Base-by-base conservation (phyloP, 2,329 filamentous ascomycete species). In the Ophiostoma ips region DNA sequence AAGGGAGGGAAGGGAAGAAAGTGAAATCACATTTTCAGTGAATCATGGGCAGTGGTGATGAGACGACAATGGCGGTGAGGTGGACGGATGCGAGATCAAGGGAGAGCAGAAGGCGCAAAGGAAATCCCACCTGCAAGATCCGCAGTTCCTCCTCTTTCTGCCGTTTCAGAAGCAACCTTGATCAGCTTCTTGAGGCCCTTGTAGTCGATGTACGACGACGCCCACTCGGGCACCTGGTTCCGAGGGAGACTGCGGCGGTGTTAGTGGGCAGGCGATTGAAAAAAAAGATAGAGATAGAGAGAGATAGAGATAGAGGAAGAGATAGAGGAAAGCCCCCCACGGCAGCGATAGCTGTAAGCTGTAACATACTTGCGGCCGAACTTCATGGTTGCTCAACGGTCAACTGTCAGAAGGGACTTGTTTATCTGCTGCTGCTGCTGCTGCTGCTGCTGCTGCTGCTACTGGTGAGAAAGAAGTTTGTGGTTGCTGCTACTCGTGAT, bases 111-210 rank as follows among this genome's bases (percentile, higher is more conserved):
- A 53, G 8, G 28, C 35, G 24, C 40, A 43, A 43, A 43, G 40
- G 61, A 60, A 58, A 60, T 61, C 83, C 72, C 76, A 94, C 90
- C 88, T 72, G 90, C 88, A 68, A 95, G 74, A 75, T 98, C 92
- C 53, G 86, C 82, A 60, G 84, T 77, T 58, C 82, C 77, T 60
- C 84, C 84, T 61, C 77, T 73, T 62, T 80, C 82, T 13, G 71
- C 71, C 54, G 78, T 76, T 56, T 76, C 72, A 52, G 79, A 75
- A 33, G 84, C 83, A 12, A 82, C 77, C 60, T 95, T 96, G 69
- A 98, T 89, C 56, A 95, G 77, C 71, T 92, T 95, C 74, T 98
- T 98, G 60, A 96, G 71, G 58, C 82, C 81, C 63, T 90, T 92
- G 71, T 94, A 94, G 68, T 92, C 81, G 70, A 92, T 89, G 63